Percentiles rank a stretch among this genome's conserved stretches.
Conservation (phyloP, 352 stramenopile species). For the Pythium apleroticum region DNA sequence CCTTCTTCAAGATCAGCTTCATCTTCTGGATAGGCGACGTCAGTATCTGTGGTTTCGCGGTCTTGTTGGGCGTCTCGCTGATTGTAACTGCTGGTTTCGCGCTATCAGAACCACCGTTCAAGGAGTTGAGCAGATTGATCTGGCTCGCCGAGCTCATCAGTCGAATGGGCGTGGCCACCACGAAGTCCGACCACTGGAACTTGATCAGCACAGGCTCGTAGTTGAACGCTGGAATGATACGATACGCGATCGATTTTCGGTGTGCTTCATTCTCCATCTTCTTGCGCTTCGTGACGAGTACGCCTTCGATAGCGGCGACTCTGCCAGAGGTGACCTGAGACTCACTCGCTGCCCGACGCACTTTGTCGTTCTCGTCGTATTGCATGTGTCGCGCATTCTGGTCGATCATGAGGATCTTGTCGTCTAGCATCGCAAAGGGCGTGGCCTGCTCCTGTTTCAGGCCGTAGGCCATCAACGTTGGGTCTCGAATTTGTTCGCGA, state of each 20-base stretch:
- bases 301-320: slow-evolving; percentile 26
- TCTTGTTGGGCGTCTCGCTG: slow-evolving; percentile 18
- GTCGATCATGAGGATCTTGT: slow-evolving; percentile 54
- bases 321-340: background rate
- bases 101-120: background rate
- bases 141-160: slow-evolving; percentile 23
- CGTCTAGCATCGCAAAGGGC: slow-evolving; percentile 53
- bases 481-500: slow-evolving; percentile 25
- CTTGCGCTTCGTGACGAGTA: slow-evolving; percentile 60
- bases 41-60: slow-evolving; percentile 4
- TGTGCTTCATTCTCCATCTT: slow-evolving; percentile 60
- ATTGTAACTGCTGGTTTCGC: background rate
- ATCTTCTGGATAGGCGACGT: slow-evolving; percentile 57
- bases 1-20: slow-evolving; percentile 57
- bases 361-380: slow-evolving; percentile 37
- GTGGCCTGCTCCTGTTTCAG: slow-evolving; percentile 46
- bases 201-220: slow-evolving; percentile 62
- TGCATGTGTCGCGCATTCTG: slow-evolving; percentile 47
- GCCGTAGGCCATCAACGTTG: slow-evolving; percentile 55
- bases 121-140: slow-evolving; percentile 19
- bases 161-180: slow-evolving; percentile 54
- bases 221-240: slow-evolving; percentile 65
- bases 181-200: slow-evolving; percentile 77
- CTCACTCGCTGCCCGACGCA: background rate
- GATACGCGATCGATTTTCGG: slow-evolving; percentile 57